Evolutionary conservation across 441 rosid genomes (phyloP).

Genomic region (Euphorbia celastroides): DNA sequence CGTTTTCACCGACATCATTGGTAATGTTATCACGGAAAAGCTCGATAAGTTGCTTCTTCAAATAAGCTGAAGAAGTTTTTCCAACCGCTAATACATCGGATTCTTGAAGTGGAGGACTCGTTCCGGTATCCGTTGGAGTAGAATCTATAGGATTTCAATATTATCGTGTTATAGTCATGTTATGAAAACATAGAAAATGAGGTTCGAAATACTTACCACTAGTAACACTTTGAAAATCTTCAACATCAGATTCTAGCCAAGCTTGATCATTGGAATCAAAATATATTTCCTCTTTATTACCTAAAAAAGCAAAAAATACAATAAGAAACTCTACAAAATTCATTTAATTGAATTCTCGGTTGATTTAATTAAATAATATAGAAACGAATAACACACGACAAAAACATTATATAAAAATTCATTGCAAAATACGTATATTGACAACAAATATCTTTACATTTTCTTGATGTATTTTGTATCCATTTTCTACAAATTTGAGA

Average conservation of each 20-base stretch:
- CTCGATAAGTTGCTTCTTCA: constrained; percentile 52
- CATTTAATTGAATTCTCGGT: no score
- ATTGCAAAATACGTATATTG: no score
- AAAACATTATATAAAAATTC: no score
- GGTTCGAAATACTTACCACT: constrained; percentile 35
- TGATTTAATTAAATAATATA: no score
- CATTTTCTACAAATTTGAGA: no score
- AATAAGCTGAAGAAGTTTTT: constrained; percentile 27
- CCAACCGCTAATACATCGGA: constrained; percentile 24
- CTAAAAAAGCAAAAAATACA: constrained; percentile 21
- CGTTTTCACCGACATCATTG: constrained; percentile 8
- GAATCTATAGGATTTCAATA: constrained; percentile 26
- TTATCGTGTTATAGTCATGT: constrained; percentile 5
- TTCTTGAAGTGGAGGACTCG: constrained; percentile 31
- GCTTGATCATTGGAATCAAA: constrained; percentile 40
- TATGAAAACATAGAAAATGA: background rate
- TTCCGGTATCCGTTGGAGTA: constrained; percentile 28
- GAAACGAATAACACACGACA: no score
- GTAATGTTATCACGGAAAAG: constrained; percentile 42
- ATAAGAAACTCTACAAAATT: background rate
- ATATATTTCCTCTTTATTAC: constrained; percentile 30
- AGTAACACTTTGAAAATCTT: constrained; percentile 54
- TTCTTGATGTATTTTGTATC: no score
- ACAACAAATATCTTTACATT: no score
- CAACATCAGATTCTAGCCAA: constrained; percentile 56